phyloP scores from a whole-genome alignment of 176 grass and related monocot genomes.

The Eleusine indica region DNA sequence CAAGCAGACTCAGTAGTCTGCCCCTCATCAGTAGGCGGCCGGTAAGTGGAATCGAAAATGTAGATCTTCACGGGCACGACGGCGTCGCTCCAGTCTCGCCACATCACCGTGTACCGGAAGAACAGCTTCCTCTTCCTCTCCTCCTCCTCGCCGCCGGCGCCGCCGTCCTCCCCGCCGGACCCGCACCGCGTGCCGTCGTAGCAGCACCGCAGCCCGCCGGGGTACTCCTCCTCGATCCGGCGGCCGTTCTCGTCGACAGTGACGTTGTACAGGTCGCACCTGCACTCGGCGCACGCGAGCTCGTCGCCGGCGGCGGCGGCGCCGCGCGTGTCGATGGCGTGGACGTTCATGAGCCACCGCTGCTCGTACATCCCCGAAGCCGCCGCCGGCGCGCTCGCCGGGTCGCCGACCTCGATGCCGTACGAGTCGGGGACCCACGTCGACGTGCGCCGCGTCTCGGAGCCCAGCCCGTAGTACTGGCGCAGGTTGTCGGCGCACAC shows the following conservation, averaged over 20 bases:
- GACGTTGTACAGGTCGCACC: slow-evolving; percentile 71
- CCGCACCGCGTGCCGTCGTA: slow-evolving; percentile 71
- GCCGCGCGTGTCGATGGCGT: slow-evolving; percentile 77
- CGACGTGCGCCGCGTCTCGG: slow-evolving; percentile 75
- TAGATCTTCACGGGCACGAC: slow-evolving; percentile 74
- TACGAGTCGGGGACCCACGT: slow-evolving; percentile 92
- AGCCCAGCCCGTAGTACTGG: slow-evolving; percentile 85
- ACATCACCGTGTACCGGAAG: slow-evolving; percentile 72
- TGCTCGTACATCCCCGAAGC: slow-evolving; percentile 50
- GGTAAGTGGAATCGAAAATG: slow-evolving; percentile 73
- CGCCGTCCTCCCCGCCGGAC: slow-evolving; percentile 25
- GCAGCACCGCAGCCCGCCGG: slow-evolving; percentile 74
- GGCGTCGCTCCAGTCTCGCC: slow-evolving; percentile 60
- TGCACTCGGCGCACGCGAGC: slow-evolving; percentile 74
- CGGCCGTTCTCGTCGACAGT: slow-evolving; percentile 61
- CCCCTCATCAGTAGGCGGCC: not conserved
- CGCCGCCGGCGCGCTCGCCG: slow-evolving; percentile 32
- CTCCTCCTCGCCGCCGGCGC: not conserved
- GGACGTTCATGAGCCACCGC: slow-evolving; percentile 67
- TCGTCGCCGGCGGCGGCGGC: slow-evolving; percentile 52
- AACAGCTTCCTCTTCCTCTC: slow-evolving; percentile 49
- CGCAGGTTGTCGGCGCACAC: slow-evolving; percentile 52
- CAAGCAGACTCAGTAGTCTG: slow-evolving; percentile 25
- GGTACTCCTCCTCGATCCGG: slow-evolving; percentile 36
- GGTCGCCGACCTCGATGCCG: slow-evolving; percentile 64